Evolutionary conservation across 2,329 filamentous ascomycete genomes (phyloP).

Genomic region (Nemania diffusa): DNA sequence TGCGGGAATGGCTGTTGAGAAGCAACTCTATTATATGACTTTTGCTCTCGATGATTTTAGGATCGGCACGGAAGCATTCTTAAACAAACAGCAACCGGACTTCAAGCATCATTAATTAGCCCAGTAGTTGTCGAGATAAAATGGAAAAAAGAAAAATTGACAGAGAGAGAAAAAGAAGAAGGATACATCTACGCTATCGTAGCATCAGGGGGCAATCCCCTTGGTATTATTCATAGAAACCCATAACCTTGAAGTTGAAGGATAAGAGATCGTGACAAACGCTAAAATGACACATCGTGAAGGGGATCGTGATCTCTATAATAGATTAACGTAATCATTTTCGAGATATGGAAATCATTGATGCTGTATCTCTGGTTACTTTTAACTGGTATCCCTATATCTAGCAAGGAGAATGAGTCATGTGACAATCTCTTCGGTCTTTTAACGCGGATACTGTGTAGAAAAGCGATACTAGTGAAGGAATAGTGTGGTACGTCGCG

Average conservation of each 20-base stretch:
- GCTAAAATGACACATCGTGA: neutral
- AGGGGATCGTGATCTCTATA: neutral
- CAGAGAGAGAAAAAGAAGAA: neutral
- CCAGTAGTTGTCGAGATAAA: neutral
- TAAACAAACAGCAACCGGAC: slow-evolving; percentile 51
- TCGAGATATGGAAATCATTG: neutral
- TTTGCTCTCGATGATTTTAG: slow-evolving; percentile 54
- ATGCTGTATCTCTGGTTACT: neutral
- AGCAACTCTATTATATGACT: slow-evolving; percentile 52
- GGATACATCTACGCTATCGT: neutral
- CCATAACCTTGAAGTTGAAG: slow-evolving; percentile 3
- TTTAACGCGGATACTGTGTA: neutral
- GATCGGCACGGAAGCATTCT: slow-evolving; percentile 55
- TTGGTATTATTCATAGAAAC: neutral
- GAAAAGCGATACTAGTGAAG: neutral
- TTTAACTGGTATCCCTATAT: neutral
- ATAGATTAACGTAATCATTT: slow-evolving; percentile 4
- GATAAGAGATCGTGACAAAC: neutral
- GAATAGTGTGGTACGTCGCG: neutral
- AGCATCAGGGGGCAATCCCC: neutral
- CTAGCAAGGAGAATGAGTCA: neutral
- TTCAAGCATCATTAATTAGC: slow-evolving; percentile 37
- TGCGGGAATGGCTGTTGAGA: slow-evolving; percentile 53
- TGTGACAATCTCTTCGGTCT: neutral
- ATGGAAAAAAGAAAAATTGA: neutral